Conservation (phyloP, 768 basidiomycete species). For the Leccinum disarticulatum region DNA sequence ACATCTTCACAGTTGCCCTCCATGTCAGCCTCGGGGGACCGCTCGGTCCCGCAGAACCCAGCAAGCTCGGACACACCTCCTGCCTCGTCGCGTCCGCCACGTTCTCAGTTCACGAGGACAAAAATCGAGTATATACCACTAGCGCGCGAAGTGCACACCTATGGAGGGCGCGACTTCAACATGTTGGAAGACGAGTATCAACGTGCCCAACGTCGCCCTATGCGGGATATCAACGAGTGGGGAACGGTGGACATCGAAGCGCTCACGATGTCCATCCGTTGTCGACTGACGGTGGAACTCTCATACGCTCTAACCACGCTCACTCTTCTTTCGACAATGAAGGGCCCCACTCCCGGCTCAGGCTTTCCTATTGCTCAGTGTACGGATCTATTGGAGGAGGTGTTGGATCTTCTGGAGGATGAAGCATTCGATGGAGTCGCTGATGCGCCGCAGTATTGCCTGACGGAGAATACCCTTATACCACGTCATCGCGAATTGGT, state of each 20-base stretch:
- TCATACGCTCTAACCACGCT: constrained; percentile 90
- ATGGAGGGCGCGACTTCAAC: constrained; percentile 81
- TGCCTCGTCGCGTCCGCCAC: constrained; percentile 35
- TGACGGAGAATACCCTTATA: constrained; percentile 38
- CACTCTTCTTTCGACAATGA: constrained; percentile 77
- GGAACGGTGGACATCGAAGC: constrained; percentile 88
- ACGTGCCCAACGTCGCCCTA: constrained; percentile 50
- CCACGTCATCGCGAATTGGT: constrained; percentile 68
- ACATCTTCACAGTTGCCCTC: constrained; percentile 16
- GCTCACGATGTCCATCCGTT: constrained; percentile 91
- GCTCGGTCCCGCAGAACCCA: constrained; percentile 17
- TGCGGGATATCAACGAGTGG: constrained; percentile 81
- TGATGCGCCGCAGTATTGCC: constrained; percentile 25
- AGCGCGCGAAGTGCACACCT: constrained; percentile 68
- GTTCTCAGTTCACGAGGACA: constrained; percentile 58
- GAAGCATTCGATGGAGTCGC: constrained; percentile 62
- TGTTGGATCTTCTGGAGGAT: constrained; percentile 85
- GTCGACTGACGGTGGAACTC: constrained; percentile 77
- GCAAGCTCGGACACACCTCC: constrained; percentile 33
- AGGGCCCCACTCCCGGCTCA: constrained; percentile 49
- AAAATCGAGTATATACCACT: constrained; percentile 90
- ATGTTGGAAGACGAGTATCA: constrained; percentile 60
- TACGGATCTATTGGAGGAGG: constrained; percentile 79
- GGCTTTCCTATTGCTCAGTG: constrained; percentile 80
- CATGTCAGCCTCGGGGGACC: constrained; percentile 21